These are phyloP conservation scores for Ganoderma resinaceum DNA, from an alignment of 1,284 basidiomycete species.

Conservation along the genomic window DNA sequence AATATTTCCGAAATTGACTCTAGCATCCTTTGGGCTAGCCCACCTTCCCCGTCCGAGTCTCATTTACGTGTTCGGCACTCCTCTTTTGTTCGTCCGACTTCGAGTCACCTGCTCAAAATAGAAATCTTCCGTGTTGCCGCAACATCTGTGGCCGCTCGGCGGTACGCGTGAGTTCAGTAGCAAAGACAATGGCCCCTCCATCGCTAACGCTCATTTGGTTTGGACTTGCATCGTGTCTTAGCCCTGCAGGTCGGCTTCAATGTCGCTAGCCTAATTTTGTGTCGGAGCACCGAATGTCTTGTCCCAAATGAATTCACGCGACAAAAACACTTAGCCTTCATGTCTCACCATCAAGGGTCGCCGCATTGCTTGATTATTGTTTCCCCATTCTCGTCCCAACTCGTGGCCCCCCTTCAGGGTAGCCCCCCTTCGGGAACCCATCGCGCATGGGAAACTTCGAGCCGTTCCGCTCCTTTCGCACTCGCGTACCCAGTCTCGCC, in stretches of 20 bases:
- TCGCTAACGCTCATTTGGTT: slow-evolving; percentile 19
- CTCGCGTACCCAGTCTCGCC: slow-evolving; percentile 11
- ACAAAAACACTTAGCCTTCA: slow-evolving; percentile 15
- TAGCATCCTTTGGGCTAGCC: slow-evolving; percentile 12
- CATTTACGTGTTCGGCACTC: slow-evolving; percentile 32
- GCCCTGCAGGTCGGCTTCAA: slow-evolving; percentile 24
- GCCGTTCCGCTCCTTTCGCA: slow-evolving; percentile 31
- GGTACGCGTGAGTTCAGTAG: slow-evolving; percentile 17
- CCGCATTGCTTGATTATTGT: slow-evolving; percentile 20
- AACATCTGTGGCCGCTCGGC: slow-evolving; percentile 13
- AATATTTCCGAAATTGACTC: slow-evolving; percentile 20
- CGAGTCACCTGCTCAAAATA: slow-evolving; percentile 17
- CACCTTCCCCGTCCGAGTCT: slow-evolving; percentile 24
- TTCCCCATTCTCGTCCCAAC: slow-evolving; percentile 10
- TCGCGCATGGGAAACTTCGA: slow-evolving; percentile 21
- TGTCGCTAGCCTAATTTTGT: slow-evolving; percentile 17
- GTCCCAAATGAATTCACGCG: slow-evolving; percentile 7
- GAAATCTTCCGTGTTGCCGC: slow-evolving; percentile 16
- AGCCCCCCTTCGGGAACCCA: slow-evolving; percentile 18
- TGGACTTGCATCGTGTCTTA: slow-evolving; percentile 25
- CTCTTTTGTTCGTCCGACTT: slow-evolving; percentile 22
- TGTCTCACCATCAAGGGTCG: slow-evolving; percentile 28
- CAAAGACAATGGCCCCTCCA: slow-evolving; percentile 23
- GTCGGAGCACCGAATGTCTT: slow-evolving; percentile 12
- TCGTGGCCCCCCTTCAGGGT: slow-evolving; percentile 25